phyloP scores from a whole-genome alignment of 768 basidiomycete species.

The Psilocybe cubensis region DNA sequence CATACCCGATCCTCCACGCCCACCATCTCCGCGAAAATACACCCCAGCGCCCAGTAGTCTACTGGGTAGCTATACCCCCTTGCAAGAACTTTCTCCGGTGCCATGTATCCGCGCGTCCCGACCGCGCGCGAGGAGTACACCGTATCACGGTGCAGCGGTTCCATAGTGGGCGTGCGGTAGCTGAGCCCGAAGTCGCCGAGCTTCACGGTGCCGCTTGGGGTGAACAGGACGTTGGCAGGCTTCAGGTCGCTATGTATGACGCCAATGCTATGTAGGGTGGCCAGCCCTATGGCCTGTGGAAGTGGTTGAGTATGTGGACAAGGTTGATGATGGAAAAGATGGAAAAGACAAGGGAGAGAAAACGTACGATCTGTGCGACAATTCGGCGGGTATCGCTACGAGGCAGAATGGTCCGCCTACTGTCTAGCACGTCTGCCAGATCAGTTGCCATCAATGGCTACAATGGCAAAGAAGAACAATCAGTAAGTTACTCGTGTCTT shows the following conservation, averaged over 20 bases:
- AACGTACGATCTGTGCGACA: constrained; percentile 6
- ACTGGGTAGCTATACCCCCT: neutral
- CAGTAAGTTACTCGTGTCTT: too few relatives aligned
- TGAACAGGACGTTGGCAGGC: constrained; percentile 21
- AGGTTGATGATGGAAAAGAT: too few relatives aligned
- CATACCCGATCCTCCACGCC: neutral
- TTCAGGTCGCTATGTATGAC: constrained; percentile 22
- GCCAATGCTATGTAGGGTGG: constrained; percentile 17
- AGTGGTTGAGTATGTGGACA: neutral
- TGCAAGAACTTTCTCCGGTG: neutral
- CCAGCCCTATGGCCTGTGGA: constrained; percentile 12
- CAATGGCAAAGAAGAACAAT: neutral
- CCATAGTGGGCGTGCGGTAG: neutral
- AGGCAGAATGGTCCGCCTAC: neutral
- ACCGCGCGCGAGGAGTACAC: neutral
- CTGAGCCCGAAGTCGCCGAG: constrained; percentile 18
- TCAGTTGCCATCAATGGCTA: constrained; percentile 7
- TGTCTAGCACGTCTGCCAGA: neutral
- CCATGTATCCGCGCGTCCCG: neutral
- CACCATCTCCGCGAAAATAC: neutral
- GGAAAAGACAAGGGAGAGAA: neutral
- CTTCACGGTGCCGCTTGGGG: constrained; percentile 13
- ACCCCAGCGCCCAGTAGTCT: constrained; percentile 5
- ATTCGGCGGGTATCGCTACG: neutral
- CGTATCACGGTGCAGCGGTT: neutral